These are phyloP conservation scores for Orbilia quercus DNA, from an alignment of 2,329 filamentous ascomycete genomes.

Conservation along the genomic window DNA sequence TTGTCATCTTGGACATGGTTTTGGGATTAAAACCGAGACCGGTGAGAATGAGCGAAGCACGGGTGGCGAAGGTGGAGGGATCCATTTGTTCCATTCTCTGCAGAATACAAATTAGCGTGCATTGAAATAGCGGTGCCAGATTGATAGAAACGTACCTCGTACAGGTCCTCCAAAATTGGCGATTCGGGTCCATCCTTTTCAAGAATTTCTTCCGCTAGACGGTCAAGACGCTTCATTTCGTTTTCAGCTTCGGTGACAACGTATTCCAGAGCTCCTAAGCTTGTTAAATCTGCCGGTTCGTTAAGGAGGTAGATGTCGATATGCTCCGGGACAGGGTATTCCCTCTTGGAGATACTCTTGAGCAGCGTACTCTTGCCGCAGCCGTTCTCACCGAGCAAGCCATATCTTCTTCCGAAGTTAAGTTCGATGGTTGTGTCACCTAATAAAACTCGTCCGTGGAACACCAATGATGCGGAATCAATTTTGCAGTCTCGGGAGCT, in stretches of 20 bases:
- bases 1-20: conserved; percentile 99
- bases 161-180: conserved; percentile 89
- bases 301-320: conserved; percentile 98
- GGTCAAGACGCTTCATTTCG: conserved; percentile 90
- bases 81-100: conserved; percentile 99
- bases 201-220: conserved; percentile 85
- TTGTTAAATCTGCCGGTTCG: conserved; percentile 89
- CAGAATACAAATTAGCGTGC: not conserved
- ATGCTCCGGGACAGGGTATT: conserved; percentile 95
- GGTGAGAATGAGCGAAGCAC: conserved; percentile 94
- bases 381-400: conserved; percentile 96
- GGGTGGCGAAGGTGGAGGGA: conserved; percentile 93
- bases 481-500: conserved; percentile 97
- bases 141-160: conserved; percentile 76
- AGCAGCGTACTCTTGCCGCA: conserved; percentile 98
- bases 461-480: conserved; percentile 89
- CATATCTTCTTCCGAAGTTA: conserved; percentile 91
- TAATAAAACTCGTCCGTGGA: conserved; percentile 97
- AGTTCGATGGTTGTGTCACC: conserved; percentile 93
- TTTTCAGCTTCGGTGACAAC: conserved; percentile 93
- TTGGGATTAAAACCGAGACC: conserved; percentile 99
- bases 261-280: conserved; percentile 94
- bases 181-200: conserved; percentile 93
- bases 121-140: not conserved
- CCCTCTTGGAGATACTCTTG: conserved; percentile 91